Conservation (phyloP, 441 rosid species). For the Isatis lusitanica region DNA sequence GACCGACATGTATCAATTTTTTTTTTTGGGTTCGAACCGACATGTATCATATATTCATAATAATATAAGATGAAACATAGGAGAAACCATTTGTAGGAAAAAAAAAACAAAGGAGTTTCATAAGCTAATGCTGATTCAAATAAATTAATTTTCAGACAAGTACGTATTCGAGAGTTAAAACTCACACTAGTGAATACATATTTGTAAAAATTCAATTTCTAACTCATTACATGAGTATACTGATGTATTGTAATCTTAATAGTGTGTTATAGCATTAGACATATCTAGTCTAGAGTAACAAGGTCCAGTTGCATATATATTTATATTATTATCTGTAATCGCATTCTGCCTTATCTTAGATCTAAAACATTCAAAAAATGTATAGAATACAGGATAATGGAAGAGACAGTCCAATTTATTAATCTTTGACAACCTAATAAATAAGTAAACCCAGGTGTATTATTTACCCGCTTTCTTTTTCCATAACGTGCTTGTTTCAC, state of each 20-base stretch:
- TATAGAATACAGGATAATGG: conserved; percentile 24
- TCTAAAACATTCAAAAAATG: neutral
- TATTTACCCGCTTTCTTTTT: neutral
- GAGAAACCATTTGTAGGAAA: conserved; percentile 4
- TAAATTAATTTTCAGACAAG: neutral
- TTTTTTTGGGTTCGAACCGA: no score
- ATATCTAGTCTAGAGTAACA: neutral
- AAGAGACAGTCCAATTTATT: conserved; percentile 24
- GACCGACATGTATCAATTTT: conserved; percentile 4
- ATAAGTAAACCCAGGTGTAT: conserved; percentile 16
- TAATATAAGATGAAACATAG: neutral
- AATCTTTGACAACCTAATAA: conserved; percentile 15
- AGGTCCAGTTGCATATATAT: neutral
- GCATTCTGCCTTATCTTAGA: neutral
- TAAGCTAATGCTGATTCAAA: neutral
- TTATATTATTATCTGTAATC: neutral
- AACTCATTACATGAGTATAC: neutral
- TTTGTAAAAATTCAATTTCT: neutral
- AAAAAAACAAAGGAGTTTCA: neutral
- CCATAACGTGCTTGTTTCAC: conserved; percentile 39
- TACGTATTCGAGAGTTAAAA: neutral
- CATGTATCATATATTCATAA: neutral
- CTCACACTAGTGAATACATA: neutral
- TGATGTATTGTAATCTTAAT: neutral
- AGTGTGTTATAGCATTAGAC: neutral